Conservation (phyloP, 1,284 basidiomycete species). For the Trichosporon sp. region DNA sequence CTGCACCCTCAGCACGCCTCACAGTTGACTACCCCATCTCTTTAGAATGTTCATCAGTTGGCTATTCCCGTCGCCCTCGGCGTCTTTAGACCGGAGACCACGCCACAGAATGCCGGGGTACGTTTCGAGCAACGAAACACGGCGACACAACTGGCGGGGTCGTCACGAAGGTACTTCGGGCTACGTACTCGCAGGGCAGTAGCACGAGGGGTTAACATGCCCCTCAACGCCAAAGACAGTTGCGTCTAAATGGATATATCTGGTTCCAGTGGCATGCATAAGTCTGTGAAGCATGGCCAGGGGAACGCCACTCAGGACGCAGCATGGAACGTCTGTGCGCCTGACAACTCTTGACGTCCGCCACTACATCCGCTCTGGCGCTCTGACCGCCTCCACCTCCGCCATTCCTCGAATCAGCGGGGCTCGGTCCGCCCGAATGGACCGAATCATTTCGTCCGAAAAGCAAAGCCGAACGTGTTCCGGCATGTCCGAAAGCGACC, state of each 20-base stretch:
- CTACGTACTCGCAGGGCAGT: background rate
- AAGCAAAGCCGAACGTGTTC: too few species aligned
- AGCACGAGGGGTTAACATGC: too few species aligned
- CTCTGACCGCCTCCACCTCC: background rate
- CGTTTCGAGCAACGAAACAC: background rate
- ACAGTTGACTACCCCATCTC: background rate
- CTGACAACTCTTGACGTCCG: background rate
- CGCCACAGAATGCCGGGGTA: background rate
- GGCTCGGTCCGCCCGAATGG: too few species aligned
- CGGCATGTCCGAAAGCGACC: too few species aligned
- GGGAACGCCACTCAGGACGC: background rate
- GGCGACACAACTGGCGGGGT: background rate
- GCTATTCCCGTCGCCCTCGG: background rate
- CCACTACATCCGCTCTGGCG: background rate
- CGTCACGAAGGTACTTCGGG: background rate
- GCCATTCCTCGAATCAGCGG: too few species aligned
- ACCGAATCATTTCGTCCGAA: too few species aligned
- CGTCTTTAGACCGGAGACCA: background rate
- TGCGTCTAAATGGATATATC: too few species aligned
- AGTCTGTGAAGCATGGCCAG: background rate
- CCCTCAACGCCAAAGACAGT: too few species aligned
- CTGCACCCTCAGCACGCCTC: background rate
- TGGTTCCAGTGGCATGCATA: background rate
- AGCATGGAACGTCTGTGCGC: background rate
- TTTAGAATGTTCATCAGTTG: background rate